phyloP scores from a whole-genome alignment of 164 flowering plant genomes.

The Tetracentron sinense region DNA sequence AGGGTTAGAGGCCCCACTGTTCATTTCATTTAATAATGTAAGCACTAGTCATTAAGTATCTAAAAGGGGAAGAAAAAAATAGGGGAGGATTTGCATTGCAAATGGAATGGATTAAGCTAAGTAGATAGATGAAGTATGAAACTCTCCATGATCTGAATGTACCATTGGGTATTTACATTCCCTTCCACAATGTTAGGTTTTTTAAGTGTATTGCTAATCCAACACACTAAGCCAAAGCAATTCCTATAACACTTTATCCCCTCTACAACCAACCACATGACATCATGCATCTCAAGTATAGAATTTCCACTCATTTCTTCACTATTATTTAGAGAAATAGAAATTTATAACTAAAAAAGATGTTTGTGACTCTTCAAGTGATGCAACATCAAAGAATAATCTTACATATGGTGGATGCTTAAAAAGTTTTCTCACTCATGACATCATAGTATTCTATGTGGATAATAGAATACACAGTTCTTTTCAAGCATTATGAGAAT shows the following conservation, averaged over 20 bases:
- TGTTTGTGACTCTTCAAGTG: neutral
- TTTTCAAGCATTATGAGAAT: neutral
- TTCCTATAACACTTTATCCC: constrained; percentile 13
- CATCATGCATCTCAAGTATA: neutral
- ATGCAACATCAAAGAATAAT: constrained; percentile 3
- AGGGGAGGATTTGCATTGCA: no score
- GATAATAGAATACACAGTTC: neutral
- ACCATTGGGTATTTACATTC: constrained; percentile 13
- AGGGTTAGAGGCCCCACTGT: no score
- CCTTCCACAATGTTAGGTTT: constrained; percentile 5
- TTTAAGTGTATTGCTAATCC: constrained; percentile 28
- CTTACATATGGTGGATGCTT: neutral
- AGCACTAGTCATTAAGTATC: no score
- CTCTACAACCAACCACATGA: constrained; percentile 11
- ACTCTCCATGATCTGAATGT: constrained; percentile 20
- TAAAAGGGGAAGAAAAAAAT: no score
- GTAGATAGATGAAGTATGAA: no score
- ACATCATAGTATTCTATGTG: neutral
- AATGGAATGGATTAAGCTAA: no score
- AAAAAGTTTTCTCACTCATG: neutral
- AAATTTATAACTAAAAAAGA: neutral
- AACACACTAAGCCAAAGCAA: constrained; percentile 19
- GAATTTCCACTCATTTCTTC: neutral
- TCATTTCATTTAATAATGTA: no score
- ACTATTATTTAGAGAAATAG: neutral